phyloP scores from a whole-genome alignment of 306 rosid species.

The Cucumis cinereus region DNA sequence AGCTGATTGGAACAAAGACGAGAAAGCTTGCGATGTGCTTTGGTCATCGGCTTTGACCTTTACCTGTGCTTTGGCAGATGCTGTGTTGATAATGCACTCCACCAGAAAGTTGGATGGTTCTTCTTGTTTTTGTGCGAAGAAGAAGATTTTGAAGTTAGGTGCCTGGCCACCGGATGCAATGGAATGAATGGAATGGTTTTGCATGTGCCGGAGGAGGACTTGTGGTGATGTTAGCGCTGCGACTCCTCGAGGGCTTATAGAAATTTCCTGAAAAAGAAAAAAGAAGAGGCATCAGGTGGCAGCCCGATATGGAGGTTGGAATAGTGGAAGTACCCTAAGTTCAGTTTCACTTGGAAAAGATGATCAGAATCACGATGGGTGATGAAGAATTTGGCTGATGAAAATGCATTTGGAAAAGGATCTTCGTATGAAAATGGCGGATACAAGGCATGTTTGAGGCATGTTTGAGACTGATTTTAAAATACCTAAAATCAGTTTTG shows the following conservation, averaged over 20 bases:
- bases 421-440: background rate
- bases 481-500: no score
- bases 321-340: background rate
- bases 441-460: background rate
- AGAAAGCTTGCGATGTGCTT: constrained; percentile 58
- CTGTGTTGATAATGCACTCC: constrained; percentile 87
- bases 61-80: constrained; percentile 69
- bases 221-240: constrained; percentile 50
- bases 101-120: constrained; percentile 63
- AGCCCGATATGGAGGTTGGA: background rate
- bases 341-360: background rate
- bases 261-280: constrained; percentile 40
- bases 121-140: constrained; percentile 89
- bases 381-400: background rate
- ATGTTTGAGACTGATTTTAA: background rate
- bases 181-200: constrained; percentile 72
- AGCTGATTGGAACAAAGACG: constrained; percentile 74
- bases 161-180: constrained; percentile 93
- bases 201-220: constrained; percentile 77
- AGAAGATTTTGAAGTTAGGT: constrained; percentile 86
- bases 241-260: constrained; percentile 57
- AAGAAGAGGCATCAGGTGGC: no score
- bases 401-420: constrained; percentile 1
- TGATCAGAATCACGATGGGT: background rate
- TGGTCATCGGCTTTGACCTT: constrained; percentile 88